Conservation (phyloP, 2,329 filamentous ascomycete genomes). For the Cladosporium sp. region DNA sequence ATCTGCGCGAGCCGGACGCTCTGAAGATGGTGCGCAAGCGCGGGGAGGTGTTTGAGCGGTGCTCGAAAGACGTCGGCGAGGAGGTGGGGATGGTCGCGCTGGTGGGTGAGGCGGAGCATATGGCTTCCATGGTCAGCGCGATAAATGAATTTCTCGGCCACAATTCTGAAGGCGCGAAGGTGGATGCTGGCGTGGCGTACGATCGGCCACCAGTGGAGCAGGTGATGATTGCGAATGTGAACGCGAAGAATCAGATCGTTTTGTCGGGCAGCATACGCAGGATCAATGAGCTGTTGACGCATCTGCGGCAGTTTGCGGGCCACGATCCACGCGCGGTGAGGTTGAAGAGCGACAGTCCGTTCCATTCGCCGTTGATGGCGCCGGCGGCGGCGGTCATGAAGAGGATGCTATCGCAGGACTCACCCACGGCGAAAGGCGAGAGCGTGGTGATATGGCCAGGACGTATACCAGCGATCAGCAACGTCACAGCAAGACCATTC, state of each 20-base stretch:
- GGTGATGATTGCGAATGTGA: constrained; percentile 89
- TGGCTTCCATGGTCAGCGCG: constrained; percentile 67
- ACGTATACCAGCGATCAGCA: constrained; percentile 75
- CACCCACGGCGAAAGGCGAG: constrained; percentile 57
- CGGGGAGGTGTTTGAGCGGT: constrained; percentile 80
- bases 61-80: constrained; percentile 65
- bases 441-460: constrained; percentile 76
- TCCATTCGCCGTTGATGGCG: constrained; percentile 89
- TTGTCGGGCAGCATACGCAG: constrained; percentile 81
- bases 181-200: constrained; percentile 59
- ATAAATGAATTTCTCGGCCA: constrained; percentile 79
- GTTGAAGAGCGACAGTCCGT: constrained; percentile 83
- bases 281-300: constrained; percentile 78
- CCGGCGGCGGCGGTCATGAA: constrained; percentile 77
- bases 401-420: constrained; percentile 58
- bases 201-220: constrained; percentile 77
- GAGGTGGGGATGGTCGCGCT: constrained; percentile 94
- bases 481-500: constrained; percentile 81
- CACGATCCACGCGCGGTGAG: constrained; percentile 87
- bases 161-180: constrained; percentile 61
- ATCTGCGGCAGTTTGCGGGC: constrained; percentile 84
- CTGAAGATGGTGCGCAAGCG: constrained; percentile 73
- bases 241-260: constrained; percentile 95
- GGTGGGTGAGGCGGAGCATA: constrained; percentile 79
- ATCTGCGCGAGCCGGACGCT: constrained; percentile 75